These are phyloP conservation scores for Trichoderma gracile DNA, from an alignment of 2,329 filamentous ascomycete genomes.

Conservation along the genomic window DNA sequence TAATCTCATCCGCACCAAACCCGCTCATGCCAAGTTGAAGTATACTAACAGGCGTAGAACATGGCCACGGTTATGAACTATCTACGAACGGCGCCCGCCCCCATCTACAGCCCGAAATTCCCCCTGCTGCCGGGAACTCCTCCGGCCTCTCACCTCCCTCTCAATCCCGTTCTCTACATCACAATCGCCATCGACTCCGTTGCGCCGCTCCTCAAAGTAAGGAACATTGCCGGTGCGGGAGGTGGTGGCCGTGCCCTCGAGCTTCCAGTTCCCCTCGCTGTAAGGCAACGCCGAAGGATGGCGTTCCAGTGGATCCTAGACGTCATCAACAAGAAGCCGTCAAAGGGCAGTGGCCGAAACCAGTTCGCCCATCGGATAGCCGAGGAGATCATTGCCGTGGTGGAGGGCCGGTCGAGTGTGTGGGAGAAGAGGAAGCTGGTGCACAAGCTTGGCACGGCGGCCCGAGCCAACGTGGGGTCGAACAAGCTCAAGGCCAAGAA, in stretches of 20 bases:
- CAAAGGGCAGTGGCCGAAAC: slow-evolving; percentile 67
- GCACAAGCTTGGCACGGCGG: slow-evolving; percentile 78
- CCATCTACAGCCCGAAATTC: slow-evolving; percentile 68
- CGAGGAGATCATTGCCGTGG: slow-evolving; percentile 81
- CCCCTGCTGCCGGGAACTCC: slow-evolving; percentile 76
- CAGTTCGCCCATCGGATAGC: slow-evolving; percentile 78
- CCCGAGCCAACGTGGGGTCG: slow-evolving; percentile 69
- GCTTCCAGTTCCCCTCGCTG: slow-evolving; percentile 73
- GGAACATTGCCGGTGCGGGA: slow-evolving; percentile 71
- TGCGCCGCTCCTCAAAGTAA: slow-evolving; percentile 81
- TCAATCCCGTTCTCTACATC: slow-evolving; percentile 88
- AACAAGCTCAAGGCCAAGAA: slow-evolving; percentile 42
- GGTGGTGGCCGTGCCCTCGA: slow-evolving; percentile 86
- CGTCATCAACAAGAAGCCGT: slow-evolving; percentile 75
- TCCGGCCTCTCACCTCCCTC: slow-evolving; percentile 74
- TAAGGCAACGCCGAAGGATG: slow-evolving; percentile 72
- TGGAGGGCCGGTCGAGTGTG: slow-evolving; percentile 78
- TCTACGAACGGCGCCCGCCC: slow-evolving; percentile 81
- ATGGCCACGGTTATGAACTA: slow-evolving; percentile 80
- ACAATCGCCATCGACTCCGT: slow-evolving; percentile 90
- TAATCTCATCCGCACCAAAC: no score
- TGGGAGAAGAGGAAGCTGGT: slow-evolving; percentile 80
- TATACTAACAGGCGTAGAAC: slow-evolving; percentile 56
- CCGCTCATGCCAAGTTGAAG: not conserved
- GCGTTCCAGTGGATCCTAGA: slow-evolving; percentile 90